Evolutionary conservation across 371 early-diverging fungal genomes (phyloP).

Genomic region (Smittium mucronatum): DNA sequence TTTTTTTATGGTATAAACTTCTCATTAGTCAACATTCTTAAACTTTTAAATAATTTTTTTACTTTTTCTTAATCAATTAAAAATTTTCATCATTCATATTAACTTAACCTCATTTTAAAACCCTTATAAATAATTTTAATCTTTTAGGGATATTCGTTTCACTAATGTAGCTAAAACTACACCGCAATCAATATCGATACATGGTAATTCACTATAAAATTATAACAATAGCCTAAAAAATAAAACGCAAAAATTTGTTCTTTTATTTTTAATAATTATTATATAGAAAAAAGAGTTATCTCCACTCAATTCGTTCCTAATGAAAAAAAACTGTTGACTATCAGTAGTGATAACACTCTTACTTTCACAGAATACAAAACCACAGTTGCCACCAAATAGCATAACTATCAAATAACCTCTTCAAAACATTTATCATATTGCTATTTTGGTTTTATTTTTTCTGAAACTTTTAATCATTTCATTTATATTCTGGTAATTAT

Average conservation of each 20-base stretch:
- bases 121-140: not conserved
- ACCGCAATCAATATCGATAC: constrained; percentile 6
- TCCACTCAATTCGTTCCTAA: constrained; percentile 9
- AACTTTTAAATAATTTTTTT: not conserved
- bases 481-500: not conserved
- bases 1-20: constrained; percentile 10
- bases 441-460: not conserved
- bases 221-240: not conserved
- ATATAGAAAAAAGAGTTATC: constrained; percentile 11
- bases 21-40: not conserved
- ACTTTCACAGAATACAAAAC: constrained; percentile 8
- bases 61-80: no score
- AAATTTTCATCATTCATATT: no score
- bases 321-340: constrained; percentile 5
- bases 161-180: constrained; percentile 10
- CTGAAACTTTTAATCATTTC: constrained; percentile 2
- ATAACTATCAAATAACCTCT: no score
- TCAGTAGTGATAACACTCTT: constrained; percentile 4
- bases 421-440: not conserved
- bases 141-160: constrained; percentile 11
- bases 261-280: not conserved
- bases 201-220: no score
- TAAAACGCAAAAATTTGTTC: not conserved
- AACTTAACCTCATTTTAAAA: no score
- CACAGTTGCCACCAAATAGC: not conserved